Percentiles rank a stretch among this genome's conserved stretches.
These are phyloP conservation scores for Lasiodiplodia sp. DNA, from an alignment of 2,329 filamentous ascomycete genomes.

Conservation along the genomic window DNA sequence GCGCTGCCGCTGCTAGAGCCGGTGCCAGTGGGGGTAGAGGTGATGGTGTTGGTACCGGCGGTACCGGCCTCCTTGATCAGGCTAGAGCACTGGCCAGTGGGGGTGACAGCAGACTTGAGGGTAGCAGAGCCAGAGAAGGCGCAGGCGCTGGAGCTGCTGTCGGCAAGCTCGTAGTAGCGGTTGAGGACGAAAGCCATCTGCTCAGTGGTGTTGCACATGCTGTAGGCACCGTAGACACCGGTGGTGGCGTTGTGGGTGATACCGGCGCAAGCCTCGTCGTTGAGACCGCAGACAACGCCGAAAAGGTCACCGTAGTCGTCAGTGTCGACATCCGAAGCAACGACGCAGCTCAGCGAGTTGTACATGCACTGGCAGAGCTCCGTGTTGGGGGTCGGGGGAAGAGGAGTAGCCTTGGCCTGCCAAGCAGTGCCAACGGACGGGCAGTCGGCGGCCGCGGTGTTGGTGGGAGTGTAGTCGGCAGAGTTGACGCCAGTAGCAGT, in stretches of 20 bases:
- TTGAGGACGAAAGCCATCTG: constrained; percentile 79
- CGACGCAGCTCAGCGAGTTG: constrained; percentile 73
- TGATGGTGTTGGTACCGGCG: constrained; percentile 64
- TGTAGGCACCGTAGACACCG: constrained; percentile 78
- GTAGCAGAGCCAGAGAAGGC: constrained; percentile 73
- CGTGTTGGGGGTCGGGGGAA: constrained; percentile 83
- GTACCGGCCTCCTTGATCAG: constrained; percentile 70
- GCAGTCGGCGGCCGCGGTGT: constrained; percentile 73
- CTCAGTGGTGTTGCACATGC: constrained; percentile 75
- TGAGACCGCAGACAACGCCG: constrained; percentile 71
- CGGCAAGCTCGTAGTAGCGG: constrained; percentile 71
- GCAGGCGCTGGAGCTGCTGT: constrained; percentile 66
- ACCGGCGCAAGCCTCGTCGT: constrained; percentile 66
- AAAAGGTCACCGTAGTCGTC: constrained; percentile 75
- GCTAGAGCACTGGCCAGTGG: constrained; percentile 61
- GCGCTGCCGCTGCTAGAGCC: constrained; percentile 37
- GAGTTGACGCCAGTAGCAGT: constrained; percentile 71
- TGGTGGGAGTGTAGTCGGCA: constrained; percentile 74
- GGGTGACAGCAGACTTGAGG: constrained; percentile 57
- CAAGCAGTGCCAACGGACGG: constrained; percentile 71
- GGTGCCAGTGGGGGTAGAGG: constrained; percentile 53
- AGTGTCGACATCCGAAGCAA: constrained; percentile 63
- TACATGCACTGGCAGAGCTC: constrained; percentile 88
- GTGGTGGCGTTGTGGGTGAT: constrained; percentile 72
- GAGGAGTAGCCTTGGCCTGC: constrained; percentile 69